Percentiles rank a stretch among this genome's conserved stretches.
phyloP scores from a whole-genome alignment of 371 early-diverging fungal genomes.

The Gilbertella persicaria region DNA sequence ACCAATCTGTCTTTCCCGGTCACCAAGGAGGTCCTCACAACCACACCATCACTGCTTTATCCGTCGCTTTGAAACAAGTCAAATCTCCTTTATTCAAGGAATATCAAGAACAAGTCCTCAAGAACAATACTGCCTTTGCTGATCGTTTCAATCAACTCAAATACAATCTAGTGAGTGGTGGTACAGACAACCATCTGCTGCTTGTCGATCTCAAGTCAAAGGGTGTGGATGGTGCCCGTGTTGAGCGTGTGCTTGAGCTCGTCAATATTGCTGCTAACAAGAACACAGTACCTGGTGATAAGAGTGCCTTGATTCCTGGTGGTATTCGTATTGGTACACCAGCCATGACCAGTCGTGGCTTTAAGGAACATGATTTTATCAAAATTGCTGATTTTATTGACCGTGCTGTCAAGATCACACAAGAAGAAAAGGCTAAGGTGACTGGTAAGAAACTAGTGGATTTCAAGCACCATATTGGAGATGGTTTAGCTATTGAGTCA shows the following conservation, averaged over 20 bases:
- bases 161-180: slow-evolving; percentile 90
- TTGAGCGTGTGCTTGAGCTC: slow-evolving; percentile 92
- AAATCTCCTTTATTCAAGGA: slow-evolving; percentile 82
- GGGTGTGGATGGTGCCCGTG: slow-evolving; percentile 91
- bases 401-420: slow-evolving; percentile 74
- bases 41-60: slow-evolving; percentile 98
- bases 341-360: slow-evolving; percentile 97
- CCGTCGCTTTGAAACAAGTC: slow-evolving; percentile 95
- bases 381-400: slow-evolving; percentile 86
- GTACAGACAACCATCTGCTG: slow-evolving; percentile 95
- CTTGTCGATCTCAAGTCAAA: slow-evolving; percentile 84
- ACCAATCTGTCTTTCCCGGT: slow-evolving; percentile 98
- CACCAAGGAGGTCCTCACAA: slow-evolving; percentile 99
- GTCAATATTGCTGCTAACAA: slow-evolving; percentile 98
- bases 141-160: slow-evolving; percentile 68
- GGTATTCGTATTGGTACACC: slow-evolving; percentile 95
- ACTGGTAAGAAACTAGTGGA: slow-evolving; percentile 93
- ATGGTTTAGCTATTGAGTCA: slow-evolving; percentile 43
- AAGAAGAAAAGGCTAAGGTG: slow-evolving; percentile 62
- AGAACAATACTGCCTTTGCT: slow-evolving; percentile 91
- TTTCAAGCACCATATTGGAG: slow-evolving; percentile 68
- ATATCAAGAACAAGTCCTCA: slow-evolving; percentile 89
- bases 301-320: slow-evolving; percentile 92
- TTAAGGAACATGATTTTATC: slow-evolving; percentile 86
- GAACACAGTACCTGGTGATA: slow-evolving; percentile 98